Percentiles rank a stretch among this genome's conserved stretches.
Conservation (phyloP, 2,329 filamentous ascomycete genomes). For the Hypoxylon sp. region DNA sequence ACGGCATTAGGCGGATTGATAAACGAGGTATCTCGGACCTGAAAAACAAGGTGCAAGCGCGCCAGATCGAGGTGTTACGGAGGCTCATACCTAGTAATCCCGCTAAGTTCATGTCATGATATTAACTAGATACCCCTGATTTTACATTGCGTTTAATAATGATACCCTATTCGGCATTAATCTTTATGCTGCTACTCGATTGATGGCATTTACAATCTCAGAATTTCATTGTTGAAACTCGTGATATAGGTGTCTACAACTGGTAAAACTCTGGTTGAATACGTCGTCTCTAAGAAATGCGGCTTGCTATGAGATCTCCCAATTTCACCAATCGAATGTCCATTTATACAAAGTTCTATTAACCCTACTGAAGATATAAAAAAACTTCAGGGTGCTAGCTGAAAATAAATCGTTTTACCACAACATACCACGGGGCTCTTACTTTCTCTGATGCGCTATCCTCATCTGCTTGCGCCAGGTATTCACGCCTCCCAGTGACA, state of each 20-base stretch:
- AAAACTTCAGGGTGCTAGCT: too few species aligned
- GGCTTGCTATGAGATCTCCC: too few species aligned
- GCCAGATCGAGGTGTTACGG: conserved; percentile 73
- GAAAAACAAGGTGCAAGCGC: conserved; percentile 69
- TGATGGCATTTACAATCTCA: too few species aligned
- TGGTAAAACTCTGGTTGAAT: too few species aligned
- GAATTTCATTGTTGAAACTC: too few species aligned
- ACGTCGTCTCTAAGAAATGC: too few species aligned
- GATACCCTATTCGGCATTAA: conserved; percentile 22
- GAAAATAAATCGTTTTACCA: conserved; percentile 34
- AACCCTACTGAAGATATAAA: too few species aligned
- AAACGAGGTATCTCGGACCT: conserved; percentile 68
- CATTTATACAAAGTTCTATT: too few species aligned
- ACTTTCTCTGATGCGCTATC: conserved; percentile 2
- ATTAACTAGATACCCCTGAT: conserved; percentile 14
- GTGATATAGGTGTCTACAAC: too few species aligned
- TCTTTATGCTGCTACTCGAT: not conserved
- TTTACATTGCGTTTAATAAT: conserved; percentile 9
- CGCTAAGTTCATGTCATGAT: conserved; percentile 55
- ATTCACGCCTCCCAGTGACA: conserved; percentile 39
- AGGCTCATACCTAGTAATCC: conserved; percentile 73
- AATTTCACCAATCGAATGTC: too few species aligned
- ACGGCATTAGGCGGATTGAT: conserved; percentile 66
- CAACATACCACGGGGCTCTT: conserved; percentile 30
- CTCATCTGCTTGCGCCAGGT: conserved; percentile 10